Conservation (phyloP, 2,329 filamentous ascomycete species). For the Scopulariopsis brevicaulis region DNA sequence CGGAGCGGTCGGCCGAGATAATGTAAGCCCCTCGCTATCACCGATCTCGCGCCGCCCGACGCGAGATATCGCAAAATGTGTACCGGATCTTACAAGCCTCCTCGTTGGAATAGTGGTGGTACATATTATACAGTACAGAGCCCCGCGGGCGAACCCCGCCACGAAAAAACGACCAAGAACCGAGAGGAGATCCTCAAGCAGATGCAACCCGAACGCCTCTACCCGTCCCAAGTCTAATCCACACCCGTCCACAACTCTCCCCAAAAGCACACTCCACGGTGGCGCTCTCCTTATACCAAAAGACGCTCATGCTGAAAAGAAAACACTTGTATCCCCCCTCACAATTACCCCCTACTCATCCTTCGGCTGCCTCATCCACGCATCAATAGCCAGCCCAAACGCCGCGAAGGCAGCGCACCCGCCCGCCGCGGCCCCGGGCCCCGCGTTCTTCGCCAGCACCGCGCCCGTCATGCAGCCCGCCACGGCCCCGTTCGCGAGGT, state of each 20-base stretch:
- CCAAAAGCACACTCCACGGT: neutral
- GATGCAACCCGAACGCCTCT: neutral
- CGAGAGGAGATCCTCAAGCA: neutral
- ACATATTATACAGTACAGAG: neutral
- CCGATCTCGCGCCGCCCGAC: too few species aligned
- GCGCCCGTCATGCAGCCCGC: conserved; percentile 89
- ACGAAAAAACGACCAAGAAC: neutral
- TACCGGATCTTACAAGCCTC: neutral
- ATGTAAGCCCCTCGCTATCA: too few species aligned
- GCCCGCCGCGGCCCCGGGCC: conserved; percentile 76
- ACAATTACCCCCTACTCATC: conserved; percentile 35
- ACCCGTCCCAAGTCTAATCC: neutral
- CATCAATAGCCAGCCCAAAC: conserved; percentile 85
- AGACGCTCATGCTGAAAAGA: neutral
- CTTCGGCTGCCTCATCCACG: conserved; percentile 72
- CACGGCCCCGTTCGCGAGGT: conserved; percentile 74
- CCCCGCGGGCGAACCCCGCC: neutral
- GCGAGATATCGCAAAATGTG: too few species aligned
- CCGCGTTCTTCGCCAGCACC: conserved; percentile 73
- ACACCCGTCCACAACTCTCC: neutral
- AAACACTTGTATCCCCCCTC: neutral
- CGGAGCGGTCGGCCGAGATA: too few species aligned
- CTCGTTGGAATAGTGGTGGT: neutral
- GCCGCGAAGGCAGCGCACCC: conserved; percentile 92
- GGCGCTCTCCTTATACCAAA: neutral